A percentile compares a stretch with the other conserved stretches of the same genome.
Conservation (phyloP, 179 eudicot species). For the Silene noctiflora region DNA sequence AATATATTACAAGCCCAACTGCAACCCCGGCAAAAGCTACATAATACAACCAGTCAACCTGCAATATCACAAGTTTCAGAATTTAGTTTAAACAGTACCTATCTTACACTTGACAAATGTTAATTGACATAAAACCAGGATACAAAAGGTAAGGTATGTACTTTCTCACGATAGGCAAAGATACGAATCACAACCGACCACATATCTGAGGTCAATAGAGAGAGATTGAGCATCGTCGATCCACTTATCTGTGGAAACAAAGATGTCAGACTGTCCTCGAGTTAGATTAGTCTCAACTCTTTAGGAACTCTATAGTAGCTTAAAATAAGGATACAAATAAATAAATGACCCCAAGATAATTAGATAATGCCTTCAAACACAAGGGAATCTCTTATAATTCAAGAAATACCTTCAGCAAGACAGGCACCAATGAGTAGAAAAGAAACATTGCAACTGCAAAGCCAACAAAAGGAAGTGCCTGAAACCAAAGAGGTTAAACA, state of each 20-base stretch:
- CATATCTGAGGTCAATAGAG: constrained; percentile 83
- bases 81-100: background rate
- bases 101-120: background rate
- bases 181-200: constrained; percentile 83
- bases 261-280: background rate
- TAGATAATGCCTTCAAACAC: background rate
- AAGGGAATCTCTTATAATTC: background rate
- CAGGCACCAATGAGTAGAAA: constrained; percentile 75
- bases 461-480: constrained; percentile 74
- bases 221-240: constrained; percentile 75
- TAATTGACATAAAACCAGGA: background rate
- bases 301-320: background rate
- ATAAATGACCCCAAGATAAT: background rate
- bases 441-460: constrained; percentile 77
- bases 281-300: background rate
- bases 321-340: background rate
- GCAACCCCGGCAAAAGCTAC: constrained; percentile 65
- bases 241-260: constrained; percentile 58
- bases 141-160: constrained; percentile 16
- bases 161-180: constrained; percentile 77
- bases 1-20: constrained; percentile 67
- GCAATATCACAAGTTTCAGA: constrained; percentile 25
- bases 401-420: constrained; percentile 60
- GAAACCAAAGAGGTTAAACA: constrained; percentile 17
- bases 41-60: constrained; percentile 92